Conservation (phyloP, 306 rosid genomes). For the Astragalus membranaceus region DNA sequence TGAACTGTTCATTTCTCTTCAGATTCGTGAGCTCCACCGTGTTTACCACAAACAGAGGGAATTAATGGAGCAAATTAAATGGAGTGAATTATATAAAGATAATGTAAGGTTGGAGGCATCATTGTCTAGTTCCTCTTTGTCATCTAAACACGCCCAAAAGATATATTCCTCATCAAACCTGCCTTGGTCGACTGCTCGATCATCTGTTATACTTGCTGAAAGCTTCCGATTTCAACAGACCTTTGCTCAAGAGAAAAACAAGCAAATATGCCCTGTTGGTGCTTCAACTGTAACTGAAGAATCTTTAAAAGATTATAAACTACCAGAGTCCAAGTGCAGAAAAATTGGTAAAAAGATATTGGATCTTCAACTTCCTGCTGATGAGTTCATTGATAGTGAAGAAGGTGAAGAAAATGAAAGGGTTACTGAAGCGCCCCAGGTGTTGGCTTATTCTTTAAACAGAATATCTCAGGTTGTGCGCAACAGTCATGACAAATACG, state of each 20-base stretch:
- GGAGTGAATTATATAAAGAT: constrained; percentile 33
- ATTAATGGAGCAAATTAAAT: constrained; percentile 51
- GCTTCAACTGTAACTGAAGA: constrained; percentile 27
- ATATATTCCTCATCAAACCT: constrained; percentile 23
- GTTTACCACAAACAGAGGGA: constrained; percentile 71
- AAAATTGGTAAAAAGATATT: constrained; percentile 49
- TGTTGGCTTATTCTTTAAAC: constrained; percentile 28
- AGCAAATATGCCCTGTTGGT: constrained; percentile 7
- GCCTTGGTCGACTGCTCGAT: constrained; percentile 34
- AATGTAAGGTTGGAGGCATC: constrained; percentile 33
- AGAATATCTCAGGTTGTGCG: constrained; percentile 31
- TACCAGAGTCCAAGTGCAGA: constrained; percentile 35
- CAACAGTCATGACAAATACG: background rate
- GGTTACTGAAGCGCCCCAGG: constrained; percentile 14
- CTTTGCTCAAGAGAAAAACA: constrained; percentile 34
- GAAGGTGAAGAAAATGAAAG: constrained; percentile 39
- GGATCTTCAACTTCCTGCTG: constrained; percentile 85
- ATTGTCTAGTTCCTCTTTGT: constrained; percentile 27
- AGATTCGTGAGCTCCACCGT: constrained; percentile 83
- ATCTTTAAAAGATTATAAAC: constrained; percentile 18
- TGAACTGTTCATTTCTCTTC: constrained; percentile 24
- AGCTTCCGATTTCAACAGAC: constrained; percentile 25
- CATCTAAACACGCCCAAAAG: constrained; percentile 23
- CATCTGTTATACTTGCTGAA: constrained; percentile 28
- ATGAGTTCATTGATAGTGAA: constrained; percentile 44